A percentile compares a stretch with the other conserved stretches of the same genome.
These are phyloP conservation scores for Cystobasidium onofrii DNA, from an alignment of 768 basidiomycete genomes.

Conservation along the genomic window DNA sequence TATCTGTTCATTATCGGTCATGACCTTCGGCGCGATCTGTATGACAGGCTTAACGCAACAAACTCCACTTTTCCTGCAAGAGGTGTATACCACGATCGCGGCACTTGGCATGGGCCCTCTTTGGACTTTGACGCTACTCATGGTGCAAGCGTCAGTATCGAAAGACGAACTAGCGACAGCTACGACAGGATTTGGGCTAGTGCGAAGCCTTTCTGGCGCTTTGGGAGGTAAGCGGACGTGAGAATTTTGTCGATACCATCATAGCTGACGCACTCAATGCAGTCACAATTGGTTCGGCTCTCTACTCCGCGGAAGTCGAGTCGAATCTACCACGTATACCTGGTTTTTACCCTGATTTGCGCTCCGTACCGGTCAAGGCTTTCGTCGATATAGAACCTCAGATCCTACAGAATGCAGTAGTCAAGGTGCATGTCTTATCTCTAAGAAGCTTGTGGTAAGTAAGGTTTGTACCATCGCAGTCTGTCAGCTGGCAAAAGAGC, in stretches of 20 bases:
- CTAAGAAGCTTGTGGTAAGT: background rate
- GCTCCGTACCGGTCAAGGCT: background rate
- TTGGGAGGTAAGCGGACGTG: background rate
- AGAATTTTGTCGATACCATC: too few relatives aligned
- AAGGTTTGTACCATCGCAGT: background rate
- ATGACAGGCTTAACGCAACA: background rate
- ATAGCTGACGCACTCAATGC: background rate
- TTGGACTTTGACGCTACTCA: slow-evolving; percentile 6
- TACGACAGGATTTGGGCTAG: slow-evolving; percentile 11
- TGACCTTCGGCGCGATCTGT: background rate
- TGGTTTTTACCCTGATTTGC: background rate
- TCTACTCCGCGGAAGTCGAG: background rate
- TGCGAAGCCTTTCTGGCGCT: background rate
- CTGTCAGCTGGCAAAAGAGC: background rate
- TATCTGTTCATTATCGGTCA: background rate
- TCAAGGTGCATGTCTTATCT: background rate
- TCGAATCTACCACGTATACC: background rate
- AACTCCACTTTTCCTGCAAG: slow-evolving; percentile 12
- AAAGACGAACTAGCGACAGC: slow-evolving; percentile 12
- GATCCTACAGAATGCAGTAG: background rate
- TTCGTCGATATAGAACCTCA: background rate
- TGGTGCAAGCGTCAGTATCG: background rate
- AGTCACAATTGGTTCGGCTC: slow-evolving; percentile 3
- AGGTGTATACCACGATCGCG: background rate
- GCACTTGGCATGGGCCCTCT: slow-evolving; percentile 10